Base-by-base conservation (phyloP, 306 rosid species). In the Ammopiptanthus mongolicus region DNA sequence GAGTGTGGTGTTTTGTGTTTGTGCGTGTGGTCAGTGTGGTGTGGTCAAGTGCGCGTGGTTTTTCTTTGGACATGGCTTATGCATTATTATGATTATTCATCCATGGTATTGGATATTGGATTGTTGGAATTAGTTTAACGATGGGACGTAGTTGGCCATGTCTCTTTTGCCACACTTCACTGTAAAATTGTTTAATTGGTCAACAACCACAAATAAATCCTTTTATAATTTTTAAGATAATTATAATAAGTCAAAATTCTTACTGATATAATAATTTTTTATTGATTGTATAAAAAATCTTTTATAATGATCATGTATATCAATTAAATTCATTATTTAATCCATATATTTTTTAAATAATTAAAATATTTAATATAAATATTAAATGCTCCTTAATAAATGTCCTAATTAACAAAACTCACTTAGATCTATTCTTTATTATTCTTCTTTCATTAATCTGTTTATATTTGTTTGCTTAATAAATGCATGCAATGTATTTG, bases 31-130 rank as follows among this genome's bases (percentile, higher is more conserved):
- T 53, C 12, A 51, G 28, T 63, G 73, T 42, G 31, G 36, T 42
- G 63, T 28, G 50, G 75, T 73, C 74, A 66, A 73, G 88, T 70
- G 83, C 83, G 83, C 71, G 80, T 80, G 82, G 81, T 71, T n/a
- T n/a, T n/a, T 65, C 73, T 51, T 44, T 21, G 69, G 73, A 52
- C 48, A 56, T 74, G 75, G 58, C 70, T 79, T 78, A 72, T 79
- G 65, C 75, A 6, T 72, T 25, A 25, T 1, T 23, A n/a, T n/a
- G n/a, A n/a, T n/a, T n/a, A n/a, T n/a, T n/a, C n/a, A n/a, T n/a
- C n/a, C n/a, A n/a, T n/a, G 2, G 25, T 25, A 25, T 25, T 25
- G 28, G 22, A 62, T 8, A 8, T 8, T 6, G n/a, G 6, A 10
- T 9, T 23, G 23, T 9, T 23, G 23, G 8, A 23, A 55, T 22